Evolutionary conservation across 768 basidiomycete species (phyloP).

Genomic region (Boletus rufocinnamomeus): DNA sequence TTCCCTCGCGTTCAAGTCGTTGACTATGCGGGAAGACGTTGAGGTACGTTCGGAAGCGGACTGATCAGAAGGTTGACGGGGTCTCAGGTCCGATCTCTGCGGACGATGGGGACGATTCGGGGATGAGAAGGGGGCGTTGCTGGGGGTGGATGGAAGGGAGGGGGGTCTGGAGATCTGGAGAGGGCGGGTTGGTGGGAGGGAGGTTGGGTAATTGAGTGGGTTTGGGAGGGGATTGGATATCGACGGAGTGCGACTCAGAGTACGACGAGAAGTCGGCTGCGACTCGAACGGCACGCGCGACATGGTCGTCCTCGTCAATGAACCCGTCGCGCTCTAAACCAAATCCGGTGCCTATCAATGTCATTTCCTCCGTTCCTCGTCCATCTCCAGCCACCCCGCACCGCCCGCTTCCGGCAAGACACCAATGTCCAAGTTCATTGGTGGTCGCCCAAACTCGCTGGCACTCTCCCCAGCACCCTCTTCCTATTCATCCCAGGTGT

Average conservation of each 20-base stretch:
- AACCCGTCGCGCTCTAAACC: constrained; percentile 1
- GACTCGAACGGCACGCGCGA: constrained; percentile 32
- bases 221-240: constrained; percentile 39
- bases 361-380: constrained; percentile 17
- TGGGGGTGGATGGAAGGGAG: constrained; percentile 54
- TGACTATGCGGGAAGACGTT: constrained; percentile 40
- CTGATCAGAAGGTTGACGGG: constrained; percentile 53
- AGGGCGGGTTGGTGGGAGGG: constrained; percentile 49
- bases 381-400: constrained; percentile 5
- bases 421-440: constrained; percentile 46
- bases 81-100: constrained; percentile 65
- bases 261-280: constrained; percentile 45
- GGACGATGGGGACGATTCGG: constrained; percentile 62
- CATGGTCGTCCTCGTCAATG: constrained; percentile 40
- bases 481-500: constrained; percentile 55
- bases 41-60: constrained; percentile 53
- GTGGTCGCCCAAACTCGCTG: constrained; percentile 44
- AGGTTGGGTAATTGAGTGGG: constrained; percentile 36
- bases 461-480: constrained; percentile 31
- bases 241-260: constrained; percentile 43
- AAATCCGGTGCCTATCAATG: constrained; percentile 4
- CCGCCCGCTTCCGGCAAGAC: constrained; percentile 12
- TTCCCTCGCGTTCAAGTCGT: constrained; percentile 30
- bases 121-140: constrained; percentile 42
- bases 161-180: constrained; percentile 58